phyloP scores from a whole-genome alignment of 2,329 filamentous ascomycete genomes.

The Epicoccum sorghinum region DNA sequence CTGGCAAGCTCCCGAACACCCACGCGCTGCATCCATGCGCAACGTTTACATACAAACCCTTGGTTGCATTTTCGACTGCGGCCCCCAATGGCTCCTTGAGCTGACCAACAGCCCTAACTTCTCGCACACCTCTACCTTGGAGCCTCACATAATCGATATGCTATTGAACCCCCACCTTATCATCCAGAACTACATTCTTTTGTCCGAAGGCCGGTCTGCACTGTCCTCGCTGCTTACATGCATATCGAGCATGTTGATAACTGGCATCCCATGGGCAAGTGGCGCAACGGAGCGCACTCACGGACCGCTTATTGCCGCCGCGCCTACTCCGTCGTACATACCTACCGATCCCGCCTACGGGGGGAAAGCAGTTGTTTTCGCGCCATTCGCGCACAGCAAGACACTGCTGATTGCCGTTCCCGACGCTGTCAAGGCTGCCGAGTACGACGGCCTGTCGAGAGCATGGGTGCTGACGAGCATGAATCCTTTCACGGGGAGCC shows the following conservation, averaged over 20 bases:
- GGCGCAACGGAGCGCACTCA: constrained; percentile 38
- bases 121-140: constrained; percentile 14
- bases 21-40: constrained; percentile 46
- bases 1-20: constrained; percentile 36
- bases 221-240: constrained; percentile 28
- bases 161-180: constrained; percentile 43
- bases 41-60: constrained; percentile 52
- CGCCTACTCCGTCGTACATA: constrained; percentile 17
- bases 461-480: constrained; percentile 49
- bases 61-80: constrained; percentile 49
- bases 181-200: constrained; percentile 45
- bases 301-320: constrained; percentile 37
- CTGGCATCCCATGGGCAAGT: constrained; percentile 42
- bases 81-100: constrained; percentile 48
- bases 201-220: constrained; percentile 26
- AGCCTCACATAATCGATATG: constrained; percentile 28
- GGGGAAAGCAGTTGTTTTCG: constrained; percentile 40
- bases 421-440: constrained; percentile 26
- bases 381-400: constrained; percentile 41
- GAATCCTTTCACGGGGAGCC: constrained; percentile 31
- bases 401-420: constrained; percentile 41
- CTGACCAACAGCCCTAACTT: constrained; percentile 38
- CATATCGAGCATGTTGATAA: constrained; percentile 31
- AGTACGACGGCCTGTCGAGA: constrained; percentile 31
- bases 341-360: not conserved